Conservation (phyloP, 306 rosid genomes). For the Inga laurina region DNA sequence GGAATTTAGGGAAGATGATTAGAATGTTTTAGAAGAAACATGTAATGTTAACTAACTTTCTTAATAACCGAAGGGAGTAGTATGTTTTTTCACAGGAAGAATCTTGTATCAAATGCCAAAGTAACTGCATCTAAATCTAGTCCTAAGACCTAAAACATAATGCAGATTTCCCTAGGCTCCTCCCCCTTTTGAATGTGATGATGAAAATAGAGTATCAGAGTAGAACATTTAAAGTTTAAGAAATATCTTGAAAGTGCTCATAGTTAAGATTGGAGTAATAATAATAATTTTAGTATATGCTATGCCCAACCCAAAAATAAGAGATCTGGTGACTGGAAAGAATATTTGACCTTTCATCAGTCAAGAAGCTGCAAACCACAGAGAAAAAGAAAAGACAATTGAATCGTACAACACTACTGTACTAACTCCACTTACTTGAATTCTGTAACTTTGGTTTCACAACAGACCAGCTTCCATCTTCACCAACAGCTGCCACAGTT, state of each 20-base stretch:
- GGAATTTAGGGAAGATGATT: no score
- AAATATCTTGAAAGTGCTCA: not conserved
- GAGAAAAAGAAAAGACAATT: constrained; percentile 17
- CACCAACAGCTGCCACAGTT: constrained; percentile 56
- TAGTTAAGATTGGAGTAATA: not conserved
- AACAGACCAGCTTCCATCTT: constrained; percentile 83
- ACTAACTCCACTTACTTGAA: constrained; percentile 47
- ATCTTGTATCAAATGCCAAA: not conserved
- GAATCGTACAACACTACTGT: not conserved
- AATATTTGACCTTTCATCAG: not conserved
- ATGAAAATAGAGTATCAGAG: not conserved
- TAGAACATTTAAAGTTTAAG: not conserved
- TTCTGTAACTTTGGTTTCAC: constrained; percentile 64
- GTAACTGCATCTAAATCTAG: not conserved
- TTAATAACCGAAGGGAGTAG: no score
- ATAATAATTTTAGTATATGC: not conserved
- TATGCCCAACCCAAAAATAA: not conserved
- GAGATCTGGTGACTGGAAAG: not conserved
- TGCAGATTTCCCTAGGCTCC: not conserved
- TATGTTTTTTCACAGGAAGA: not conserved
- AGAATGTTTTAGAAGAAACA: no score
- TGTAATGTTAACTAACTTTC: no score
- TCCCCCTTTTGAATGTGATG: not conserved
- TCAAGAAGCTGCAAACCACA: not conserved
- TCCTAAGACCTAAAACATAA: not conserved